Evolutionary conservation across 177 flowering plant species (phyloP), one percentile per base, ranked within the genome.

Genomic region (Vitis hybrid): DNA sequence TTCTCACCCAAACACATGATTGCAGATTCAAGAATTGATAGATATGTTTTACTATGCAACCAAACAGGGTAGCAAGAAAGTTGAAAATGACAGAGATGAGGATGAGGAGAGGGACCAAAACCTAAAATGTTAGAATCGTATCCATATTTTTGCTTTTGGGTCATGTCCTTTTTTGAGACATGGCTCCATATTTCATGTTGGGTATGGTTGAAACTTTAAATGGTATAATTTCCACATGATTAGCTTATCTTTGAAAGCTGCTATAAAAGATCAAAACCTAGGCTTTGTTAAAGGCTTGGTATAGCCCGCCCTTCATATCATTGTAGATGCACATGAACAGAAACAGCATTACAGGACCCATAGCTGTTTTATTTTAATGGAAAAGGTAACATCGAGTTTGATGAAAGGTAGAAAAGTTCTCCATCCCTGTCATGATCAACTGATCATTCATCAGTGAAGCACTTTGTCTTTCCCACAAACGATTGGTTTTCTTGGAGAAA

Each of bases 81-180:
- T 16, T 55, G 60, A 21, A 62, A 69, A 40, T 61, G 24, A 52
- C 12, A 32, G 49, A 54, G 52, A 70, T 27, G 30, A 18, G 51
- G 16, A 32, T 1, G 11, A 2, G 46, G 1, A 15, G 13, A 35
- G 64, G 19, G 19, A 62, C 49, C 18, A 61, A 18, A 16, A 35
- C 60, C 46, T 11, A 11, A 55, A 18, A 62, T 55, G 50, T 50
- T 14, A 50, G 60, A 16, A 62, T 55, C 19, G 11, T 52, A 54
- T 46, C 49, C 13, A 15, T 57, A 64, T 3, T 3, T 18, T 46
- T 24, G 48, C 49, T 30, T 59, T 55, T 27, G 11, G 65, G 62
- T 54, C 3, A 14, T 70, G 61, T 63, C 14, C 62, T 70, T 62
- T 69, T 7, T 30, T 62, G 52, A 52, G 66, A 61, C 72, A 69